Evolutionary conservation across 1,284 basidiomycete species (phyloP).

Genomic region (Vanrija pseudolonga): DNA sequence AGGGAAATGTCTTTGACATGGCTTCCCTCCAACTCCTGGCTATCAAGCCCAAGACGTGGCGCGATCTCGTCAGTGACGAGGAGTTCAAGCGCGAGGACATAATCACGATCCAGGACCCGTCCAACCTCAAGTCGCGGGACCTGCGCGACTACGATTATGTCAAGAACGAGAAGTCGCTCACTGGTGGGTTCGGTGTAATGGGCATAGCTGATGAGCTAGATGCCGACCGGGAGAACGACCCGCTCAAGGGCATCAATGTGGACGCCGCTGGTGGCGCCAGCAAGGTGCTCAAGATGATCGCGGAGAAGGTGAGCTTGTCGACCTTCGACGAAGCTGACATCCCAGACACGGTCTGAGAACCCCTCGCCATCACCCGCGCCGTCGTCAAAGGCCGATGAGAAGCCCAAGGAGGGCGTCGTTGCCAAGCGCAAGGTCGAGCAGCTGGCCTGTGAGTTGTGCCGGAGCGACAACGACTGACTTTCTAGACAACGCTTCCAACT

Average conservation of each 20-base stretch:
- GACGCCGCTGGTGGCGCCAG: conserved; percentile 49
- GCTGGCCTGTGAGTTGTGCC: conserved; percentile 32
- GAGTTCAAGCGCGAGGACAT: conserved; percentile 86
- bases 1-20: conserved; percentile 55
- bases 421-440: conserved; percentile 39
- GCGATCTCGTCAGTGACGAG: conserved; percentile 79
- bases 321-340: not conserved
- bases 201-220: conserved; percentile 16
- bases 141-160: conserved; percentile 50
- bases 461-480: not conserved
- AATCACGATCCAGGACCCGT: conserved; percentile 71
- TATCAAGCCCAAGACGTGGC: conserved; percentile 66
- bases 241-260: conserved; percentile 50
- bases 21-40: conserved; percentile 55
- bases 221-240: conserved; percentile 40
- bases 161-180: conserved; percentile 47
- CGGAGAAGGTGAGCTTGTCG: conserved; percentile 43
- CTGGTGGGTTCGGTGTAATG: conserved; percentile 20
- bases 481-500: conserved; percentile 83
- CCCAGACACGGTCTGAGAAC: conserved; percentile 33
- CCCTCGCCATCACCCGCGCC: conserved; percentile 8
- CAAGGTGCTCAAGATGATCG: conserved; percentile 50
- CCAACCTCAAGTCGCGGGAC: conserved; percentile 47
- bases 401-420: conserved; percentile 44
- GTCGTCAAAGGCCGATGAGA: conserved; percentile 3